These are phyloP conservation scores for Monosporascus ibericus DNA, from an alignment of 2,329 filamentous ascomycete genomes.

Conservation along the genomic window DNA sequence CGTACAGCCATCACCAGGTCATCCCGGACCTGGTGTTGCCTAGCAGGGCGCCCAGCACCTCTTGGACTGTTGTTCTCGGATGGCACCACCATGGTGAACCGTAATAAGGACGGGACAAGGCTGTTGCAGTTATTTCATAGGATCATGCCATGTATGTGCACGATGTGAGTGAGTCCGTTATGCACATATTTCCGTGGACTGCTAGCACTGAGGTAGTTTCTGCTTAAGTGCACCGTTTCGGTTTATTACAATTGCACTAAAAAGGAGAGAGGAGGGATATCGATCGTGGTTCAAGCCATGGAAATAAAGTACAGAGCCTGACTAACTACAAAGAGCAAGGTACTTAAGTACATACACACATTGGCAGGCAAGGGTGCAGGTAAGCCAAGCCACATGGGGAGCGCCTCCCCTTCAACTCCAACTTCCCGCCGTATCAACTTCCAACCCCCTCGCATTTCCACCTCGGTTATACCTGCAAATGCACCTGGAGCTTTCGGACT, in stretches of 20 bases:
- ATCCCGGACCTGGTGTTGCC: constrained; percentile 33
- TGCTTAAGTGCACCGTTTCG: neutral
- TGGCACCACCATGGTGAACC: constrained; percentile 9
- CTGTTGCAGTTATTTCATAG: neutral
- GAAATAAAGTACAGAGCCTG: too few relatives aligned
- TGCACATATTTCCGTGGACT: neutral
- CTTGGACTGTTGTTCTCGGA: constrained; percentile 4
- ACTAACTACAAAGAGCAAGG: neutral
- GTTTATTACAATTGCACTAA: neutral
- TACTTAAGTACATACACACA: neutral
- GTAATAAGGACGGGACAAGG: neutral
- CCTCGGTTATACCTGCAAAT: neutral
- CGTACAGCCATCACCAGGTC: constrained; percentile 48
- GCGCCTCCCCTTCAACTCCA: neutral
- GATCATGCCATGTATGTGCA: too few relatives aligned
- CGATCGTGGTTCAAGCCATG: too few relatives aligned
- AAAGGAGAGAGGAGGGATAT: too few relatives aligned
- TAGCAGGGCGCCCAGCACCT: constrained; percentile 14
- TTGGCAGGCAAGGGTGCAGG: too few relatives aligned
- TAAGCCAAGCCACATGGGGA: too few relatives aligned
- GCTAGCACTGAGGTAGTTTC: too few relatives aligned
- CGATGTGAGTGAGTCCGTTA: neutral
- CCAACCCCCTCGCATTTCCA: neutral
- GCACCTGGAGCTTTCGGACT: neutral
- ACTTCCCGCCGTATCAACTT: neutral